phyloP scores from a whole-genome alignment of 208 protist genomes.

The Acanthamoeba rhysodes region DNA sequence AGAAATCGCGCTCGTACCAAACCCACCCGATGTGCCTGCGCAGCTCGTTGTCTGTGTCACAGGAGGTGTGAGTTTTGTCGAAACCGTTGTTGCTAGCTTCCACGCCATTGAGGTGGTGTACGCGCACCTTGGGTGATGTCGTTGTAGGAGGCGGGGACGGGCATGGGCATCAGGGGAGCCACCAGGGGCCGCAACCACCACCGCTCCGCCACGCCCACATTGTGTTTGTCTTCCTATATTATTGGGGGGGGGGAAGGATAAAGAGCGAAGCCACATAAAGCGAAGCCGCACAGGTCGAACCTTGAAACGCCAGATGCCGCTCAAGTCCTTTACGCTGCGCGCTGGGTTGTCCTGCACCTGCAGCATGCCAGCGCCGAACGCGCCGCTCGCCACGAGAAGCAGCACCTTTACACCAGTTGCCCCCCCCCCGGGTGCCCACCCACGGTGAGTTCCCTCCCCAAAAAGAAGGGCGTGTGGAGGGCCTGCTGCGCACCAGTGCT shows the following conservation, averaged over 20 bases:
- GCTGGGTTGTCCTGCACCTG: constrained; percentile 40
- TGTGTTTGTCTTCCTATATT: background rate
- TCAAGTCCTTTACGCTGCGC: constrained; percentile 29
- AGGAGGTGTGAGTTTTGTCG: background rate
- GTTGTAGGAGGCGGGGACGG: constrained; percentile 42
- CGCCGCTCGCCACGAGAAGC: background rate
- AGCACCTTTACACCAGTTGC: background rate
- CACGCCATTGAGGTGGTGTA: background rate
- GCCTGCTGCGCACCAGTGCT: background rate
- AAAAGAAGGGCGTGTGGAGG: no score
- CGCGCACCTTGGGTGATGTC: constrained; percentile 17
- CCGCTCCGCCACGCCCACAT: background rate
- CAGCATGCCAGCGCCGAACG: background rate
- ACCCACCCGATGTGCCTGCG: constrained; percentile 17
- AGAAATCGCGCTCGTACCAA: constrained; percentile 41
- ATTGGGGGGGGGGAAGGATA: background rate
- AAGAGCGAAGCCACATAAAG: background rate
- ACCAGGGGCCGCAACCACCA: background rate
- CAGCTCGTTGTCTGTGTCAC: background rate
- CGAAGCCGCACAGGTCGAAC: background rate
- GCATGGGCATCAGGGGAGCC: background rate
- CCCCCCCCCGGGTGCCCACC: no score
- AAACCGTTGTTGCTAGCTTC: background rate
- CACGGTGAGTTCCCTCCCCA: no score
- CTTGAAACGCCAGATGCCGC: constrained; percentile 58